Percentiles rank a stretch among this genome's conserved stretches.
Conservation (phyloP, 805 yeast species). For the Komagataella populi region DNA sequence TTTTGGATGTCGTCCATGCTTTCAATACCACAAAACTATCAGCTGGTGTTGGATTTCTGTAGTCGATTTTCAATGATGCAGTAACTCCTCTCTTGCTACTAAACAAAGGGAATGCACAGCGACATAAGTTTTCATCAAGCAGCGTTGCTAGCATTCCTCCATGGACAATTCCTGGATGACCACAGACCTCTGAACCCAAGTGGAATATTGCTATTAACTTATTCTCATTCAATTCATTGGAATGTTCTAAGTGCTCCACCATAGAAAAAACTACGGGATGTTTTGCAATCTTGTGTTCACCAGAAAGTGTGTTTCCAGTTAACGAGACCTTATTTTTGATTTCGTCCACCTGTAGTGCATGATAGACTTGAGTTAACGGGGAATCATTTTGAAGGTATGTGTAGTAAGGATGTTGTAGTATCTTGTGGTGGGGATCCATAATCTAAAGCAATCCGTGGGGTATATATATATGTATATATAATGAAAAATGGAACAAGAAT, state of each 20-base stretch:
- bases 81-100: slow-evolving; percentile 38
- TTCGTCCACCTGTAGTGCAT: neutral
- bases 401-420: slow-evolving; percentile 1
- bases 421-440: neutral
- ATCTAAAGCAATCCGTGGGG: neutral
- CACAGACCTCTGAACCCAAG: slow-evolving; percentile 28
- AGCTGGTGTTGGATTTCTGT: slow-evolving; percentile 13
- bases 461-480: no score
- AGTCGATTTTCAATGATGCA: slow-evolving; percentile 28
- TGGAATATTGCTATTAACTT: slow-evolving; percentile 31
- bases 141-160: slow-evolving; percentile 41
- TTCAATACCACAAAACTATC: slow-evolving; percentile 1
- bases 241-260: neutral
- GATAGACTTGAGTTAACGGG: neutral
- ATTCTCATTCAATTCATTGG: slow-evolving; percentile 13
- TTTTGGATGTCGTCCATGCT: neutral
- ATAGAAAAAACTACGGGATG: slow-evolving; percentile 4
- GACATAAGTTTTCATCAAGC: slow-evolving; percentile 37
- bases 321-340: slow-evolving; percentile 3
- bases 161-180: slow-evolving; percentile 36
- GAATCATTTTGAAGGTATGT: neutral
- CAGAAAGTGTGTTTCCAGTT: slow-evolving; percentile 5
- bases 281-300: slow-evolving; percentile 3
- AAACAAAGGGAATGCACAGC: slow-evolving; percentile 33
- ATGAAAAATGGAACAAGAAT: neutral